A percentile compares a stretch with the other conserved stretches of the same genome.
These are phyloP conservation scores for Gossypium sturtianum DNA, from an alignment of 345 rosid genomes.

Conservation along the genomic window DNA sequence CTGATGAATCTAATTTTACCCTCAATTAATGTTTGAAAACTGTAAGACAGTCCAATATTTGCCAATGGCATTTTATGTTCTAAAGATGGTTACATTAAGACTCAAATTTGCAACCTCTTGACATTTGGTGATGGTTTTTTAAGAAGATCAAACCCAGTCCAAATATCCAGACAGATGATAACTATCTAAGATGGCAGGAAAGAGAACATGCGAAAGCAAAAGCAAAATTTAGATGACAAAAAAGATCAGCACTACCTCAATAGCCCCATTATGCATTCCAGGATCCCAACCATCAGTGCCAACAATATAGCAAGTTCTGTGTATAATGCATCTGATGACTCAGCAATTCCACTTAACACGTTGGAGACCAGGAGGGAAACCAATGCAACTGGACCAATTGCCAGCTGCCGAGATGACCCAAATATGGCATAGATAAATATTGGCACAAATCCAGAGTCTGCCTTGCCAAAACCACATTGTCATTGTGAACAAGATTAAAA, in stretches of 20 bases:
- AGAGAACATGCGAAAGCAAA: background rate
- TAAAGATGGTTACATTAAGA: background rate
- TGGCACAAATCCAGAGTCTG: conserved; percentile 92
- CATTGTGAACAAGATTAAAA: background rate
- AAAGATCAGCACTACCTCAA: conserved; percentile 50
- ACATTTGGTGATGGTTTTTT: conserved; percentile 2
- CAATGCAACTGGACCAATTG: conserved; percentile 98
- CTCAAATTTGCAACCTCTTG: background rate
- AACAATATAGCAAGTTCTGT: conserved; percentile 88
- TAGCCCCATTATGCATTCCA: conserved; percentile 92
- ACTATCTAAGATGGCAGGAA: background rate
- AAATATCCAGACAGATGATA: background rate
- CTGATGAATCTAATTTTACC: background rate
- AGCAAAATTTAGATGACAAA: background rate
- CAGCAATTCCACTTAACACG: conserved; percentile 61
- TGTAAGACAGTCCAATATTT: background rate
- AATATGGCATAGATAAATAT: conserved; percentile 80
- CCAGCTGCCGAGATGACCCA: conserved; percentile 98
- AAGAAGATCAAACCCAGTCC: background rate
- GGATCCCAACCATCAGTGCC: conserved; percentile 88
- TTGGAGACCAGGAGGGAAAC: conserved; percentile 97
- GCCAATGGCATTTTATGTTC: too few species aligned
- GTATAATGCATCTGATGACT: conserved; percentile 62
- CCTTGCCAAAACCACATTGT: conserved; percentile 27
- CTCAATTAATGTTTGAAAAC: background rate